These are phyloP conservation scores for Penicillium sp. DNA, from an alignment of 2,329 filamentous ascomycete genomes.

Conservation along the genomic window DNA sequence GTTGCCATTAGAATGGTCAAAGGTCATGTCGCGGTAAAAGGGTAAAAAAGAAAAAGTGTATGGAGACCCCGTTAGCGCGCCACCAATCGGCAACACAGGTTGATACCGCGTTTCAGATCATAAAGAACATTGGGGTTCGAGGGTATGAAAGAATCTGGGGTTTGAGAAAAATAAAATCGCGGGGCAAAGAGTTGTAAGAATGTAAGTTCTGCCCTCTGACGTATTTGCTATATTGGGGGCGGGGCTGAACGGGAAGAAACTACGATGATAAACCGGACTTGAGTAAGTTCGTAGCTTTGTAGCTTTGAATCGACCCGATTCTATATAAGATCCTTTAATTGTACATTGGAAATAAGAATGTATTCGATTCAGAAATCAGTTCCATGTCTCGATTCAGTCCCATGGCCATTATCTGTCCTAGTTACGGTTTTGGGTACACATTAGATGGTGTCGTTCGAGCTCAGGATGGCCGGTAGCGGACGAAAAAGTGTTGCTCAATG, in stretches of 20 bases:
- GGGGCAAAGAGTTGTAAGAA: constrained; percentile 4
- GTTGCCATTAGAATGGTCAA: constrained; percentile 39
- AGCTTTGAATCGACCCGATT: constrained; percentile 14
- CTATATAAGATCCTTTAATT: constrained; percentile 21
- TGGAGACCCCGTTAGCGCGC: constrained; percentile 22
- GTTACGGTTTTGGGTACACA: background rate
- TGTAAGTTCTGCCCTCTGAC: constrained; percentile 23
- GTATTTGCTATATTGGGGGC: constrained; percentile 21
- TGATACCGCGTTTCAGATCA: constrained; percentile 8
- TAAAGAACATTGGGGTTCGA: constrained; percentile 10
- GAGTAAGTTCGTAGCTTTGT: too few relatives aligned
- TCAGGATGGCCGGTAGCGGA: background rate
- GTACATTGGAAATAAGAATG: constrained; percentile 17
- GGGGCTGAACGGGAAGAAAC: constrained; percentile 19
- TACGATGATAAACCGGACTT: constrained; percentile 26
- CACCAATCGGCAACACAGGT: constrained; percentile 22
- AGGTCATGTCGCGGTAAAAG: constrained; percentile 29
- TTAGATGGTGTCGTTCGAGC: background rate
- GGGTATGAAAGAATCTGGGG: background rate
- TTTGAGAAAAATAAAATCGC: constrained; percentile 1
- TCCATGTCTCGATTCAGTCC: background rate
- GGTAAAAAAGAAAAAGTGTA: constrained; percentile 16
- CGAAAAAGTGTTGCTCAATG: background rate
- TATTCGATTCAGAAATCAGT: background rate
- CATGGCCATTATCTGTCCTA: background rate